phyloP scores from a whole-genome alignment of 805 yeast species.

The Metschnikowia cubensis region DNA sequence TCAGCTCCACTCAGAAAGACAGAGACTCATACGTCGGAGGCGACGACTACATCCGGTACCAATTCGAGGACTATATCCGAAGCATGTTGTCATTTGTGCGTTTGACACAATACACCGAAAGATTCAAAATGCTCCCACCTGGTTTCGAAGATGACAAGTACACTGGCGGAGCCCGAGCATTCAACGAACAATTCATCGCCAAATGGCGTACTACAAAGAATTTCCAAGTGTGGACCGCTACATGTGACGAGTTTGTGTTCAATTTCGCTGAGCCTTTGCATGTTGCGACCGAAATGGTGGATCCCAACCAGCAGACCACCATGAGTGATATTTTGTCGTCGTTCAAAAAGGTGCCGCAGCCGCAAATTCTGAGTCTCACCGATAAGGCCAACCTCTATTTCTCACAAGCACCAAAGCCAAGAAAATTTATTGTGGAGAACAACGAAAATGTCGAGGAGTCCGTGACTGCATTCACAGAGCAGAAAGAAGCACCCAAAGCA shows the following conservation, averaged over 20 bases:
- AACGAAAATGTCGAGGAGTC: neutral
- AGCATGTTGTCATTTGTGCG: constrained; percentile 72
- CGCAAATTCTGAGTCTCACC: constrained; percentile 2
- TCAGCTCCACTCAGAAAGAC: constrained; percentile 42
- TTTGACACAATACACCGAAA: constrained; percentile 53
- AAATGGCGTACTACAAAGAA: constrained; percentile 34
- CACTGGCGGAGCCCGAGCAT: constrained; percentile 29
- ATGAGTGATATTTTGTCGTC: constrained; percentile 14
- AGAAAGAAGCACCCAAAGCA: constrained; percentile 4
- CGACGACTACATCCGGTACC: constrained; percentile 84
- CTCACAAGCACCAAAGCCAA: constrained; percentile 17
- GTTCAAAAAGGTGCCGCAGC: constrained; percentile 14
- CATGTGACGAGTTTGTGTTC: constrained; percentile 43
- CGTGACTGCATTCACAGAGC: neutral
- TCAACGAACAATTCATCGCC: constrained; percentile 29
- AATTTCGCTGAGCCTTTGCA: constrained; percentile 42
- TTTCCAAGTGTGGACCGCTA: constrained; percentile 37
- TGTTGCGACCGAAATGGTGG: constrained; percentile 23
- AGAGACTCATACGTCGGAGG: constrained; percentile 34
- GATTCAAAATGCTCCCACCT: constrained; percentile 38
- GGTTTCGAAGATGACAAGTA: constrained; percentile 28
- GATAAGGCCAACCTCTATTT: constrained; percentile 14
- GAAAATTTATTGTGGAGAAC: constrained; percentile 12
- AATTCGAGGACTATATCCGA: constrained; percentile 84
- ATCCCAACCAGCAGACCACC: constrained; percentile 12